These are phyloP conservation scores for Parachaetomium inaequale DNA, from an alignment of 495 filamentous ascomycete genomes.

Conservation along the genomic window DNA sequence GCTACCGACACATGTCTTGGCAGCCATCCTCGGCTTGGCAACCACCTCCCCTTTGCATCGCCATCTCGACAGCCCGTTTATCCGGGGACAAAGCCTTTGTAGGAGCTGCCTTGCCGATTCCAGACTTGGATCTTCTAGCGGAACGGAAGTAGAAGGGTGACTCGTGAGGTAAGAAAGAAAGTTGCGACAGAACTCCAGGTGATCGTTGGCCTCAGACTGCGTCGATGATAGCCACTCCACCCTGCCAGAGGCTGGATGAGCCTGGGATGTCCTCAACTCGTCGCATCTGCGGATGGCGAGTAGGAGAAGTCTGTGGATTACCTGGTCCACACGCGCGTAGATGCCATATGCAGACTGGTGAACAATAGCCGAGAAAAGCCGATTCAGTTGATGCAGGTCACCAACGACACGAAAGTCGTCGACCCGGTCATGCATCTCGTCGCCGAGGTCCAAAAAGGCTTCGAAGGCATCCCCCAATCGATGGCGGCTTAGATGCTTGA, in stretches of 20 bases:
- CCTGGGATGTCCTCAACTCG: background rate
- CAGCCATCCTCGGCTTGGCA: background rate
- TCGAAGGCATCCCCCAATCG: background rate
- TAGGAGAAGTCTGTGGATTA: background rate
- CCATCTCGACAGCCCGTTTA: conserved; percentile 7
- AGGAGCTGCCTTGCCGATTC: background rate
- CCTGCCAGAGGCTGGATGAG: background rate
- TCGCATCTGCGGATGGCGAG: background rate
- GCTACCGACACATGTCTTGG: background rate
- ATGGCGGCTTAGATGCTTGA: background rate
- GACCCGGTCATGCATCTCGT: background rate
- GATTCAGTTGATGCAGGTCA: background rate
- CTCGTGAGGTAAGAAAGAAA: background rate
- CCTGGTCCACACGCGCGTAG: background rate
- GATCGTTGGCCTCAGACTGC: background rate
- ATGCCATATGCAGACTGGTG: conserved; percentile 3
- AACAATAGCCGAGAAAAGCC: background rate
- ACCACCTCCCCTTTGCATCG: no score
- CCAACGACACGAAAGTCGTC: background rate
- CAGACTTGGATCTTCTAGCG: background rate
- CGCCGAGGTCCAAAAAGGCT: conserved; percentile 2
- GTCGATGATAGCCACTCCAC: background rate
- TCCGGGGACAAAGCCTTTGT: conserved; percentile 1
- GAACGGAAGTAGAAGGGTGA: background rate
- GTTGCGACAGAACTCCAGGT: conserved; percentile 8